phyloP scores from a whole-genome alignment of 23 red algal species.

The Pyropia haitanensis region DNA sequence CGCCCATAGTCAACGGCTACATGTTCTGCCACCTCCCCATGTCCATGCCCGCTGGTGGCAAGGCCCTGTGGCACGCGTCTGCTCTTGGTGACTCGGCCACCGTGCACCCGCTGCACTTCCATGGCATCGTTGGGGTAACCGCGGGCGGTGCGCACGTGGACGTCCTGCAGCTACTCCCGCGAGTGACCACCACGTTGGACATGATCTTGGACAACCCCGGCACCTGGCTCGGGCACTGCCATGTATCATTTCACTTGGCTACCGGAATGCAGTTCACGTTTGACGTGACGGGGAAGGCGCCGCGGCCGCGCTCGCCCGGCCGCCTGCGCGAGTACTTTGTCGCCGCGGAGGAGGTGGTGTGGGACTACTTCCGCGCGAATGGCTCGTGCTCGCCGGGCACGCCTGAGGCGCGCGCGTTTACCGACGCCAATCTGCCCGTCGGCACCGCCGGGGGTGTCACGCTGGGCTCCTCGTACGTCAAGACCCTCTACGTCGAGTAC shows the following conservation, averaged over 20 bases:
- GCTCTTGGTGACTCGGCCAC: conserved; percentile 12
- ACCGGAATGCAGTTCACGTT: conserved; percentile 21
- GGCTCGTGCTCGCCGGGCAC: not conserved
- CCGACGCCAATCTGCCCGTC: not conserved
- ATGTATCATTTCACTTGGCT: conserved; percentile 12
- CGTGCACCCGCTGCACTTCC: conserved; percentile 25
- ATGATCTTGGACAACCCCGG: conserved; percentile 15
- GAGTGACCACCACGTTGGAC: conserved; percentile 6
- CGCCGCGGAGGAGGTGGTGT: conserved; percentile 18
- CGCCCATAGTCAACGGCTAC: no score
- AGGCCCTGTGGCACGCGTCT: not conserved
- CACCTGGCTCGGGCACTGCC: conserved; percentile 25
- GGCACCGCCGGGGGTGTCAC: not conserved
- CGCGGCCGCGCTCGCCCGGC: not conserved
- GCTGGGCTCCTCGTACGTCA: conserved; percentile 23
- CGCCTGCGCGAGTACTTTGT: conserved; percentile 20
- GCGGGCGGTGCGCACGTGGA: conserved; percentile 19
- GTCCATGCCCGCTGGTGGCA: no score
- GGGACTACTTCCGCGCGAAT: conserved; percentile 17
- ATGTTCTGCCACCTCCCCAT: no score
- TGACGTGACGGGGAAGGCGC: conserved; percentile 3
- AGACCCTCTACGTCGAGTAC: conserved; percentile 22
- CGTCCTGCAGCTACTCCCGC: conserved; percentile 16
- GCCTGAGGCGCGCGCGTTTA: conserved; percentile 11
- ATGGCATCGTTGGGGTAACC: conserved; percentile 18